Evolutionary conservation across 768 basidiomycete species (phyloP).

Genomic region (Agrocybe praecox): DNA sequence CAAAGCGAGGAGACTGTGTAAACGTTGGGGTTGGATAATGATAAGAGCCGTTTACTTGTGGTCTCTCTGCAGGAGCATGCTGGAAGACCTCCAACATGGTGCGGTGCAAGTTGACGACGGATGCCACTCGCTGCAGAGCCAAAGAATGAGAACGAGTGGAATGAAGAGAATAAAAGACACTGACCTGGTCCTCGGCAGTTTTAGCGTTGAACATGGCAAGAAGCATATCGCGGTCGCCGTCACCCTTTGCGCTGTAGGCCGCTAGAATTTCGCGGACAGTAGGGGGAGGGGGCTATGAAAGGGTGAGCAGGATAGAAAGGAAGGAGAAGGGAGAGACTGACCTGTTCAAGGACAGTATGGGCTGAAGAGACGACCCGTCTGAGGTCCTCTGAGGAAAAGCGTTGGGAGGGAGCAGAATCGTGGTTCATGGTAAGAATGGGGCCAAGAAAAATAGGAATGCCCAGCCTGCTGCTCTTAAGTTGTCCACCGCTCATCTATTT

Average conservation of each 20-base stretch:
- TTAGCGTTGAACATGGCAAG: constrained; percentile 92
- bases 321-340: constrained; percentile 21
- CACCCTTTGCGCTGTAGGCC: constrained; percentile 84
- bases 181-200: constrained; percentile 93
- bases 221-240: constrained; percentile 91
- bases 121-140: constrained; percentile 62
- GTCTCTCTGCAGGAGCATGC: constrained; percentile 22
- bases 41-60: constrained; percentile 33
- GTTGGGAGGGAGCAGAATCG: constrained; percentile 28
- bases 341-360: constrained; percentile 45
- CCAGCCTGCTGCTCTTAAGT: constrained; percentile 47
- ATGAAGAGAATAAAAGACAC: constrained; percentile 20
- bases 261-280: constrained; percentile 83
- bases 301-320: constrained; percentile 16
- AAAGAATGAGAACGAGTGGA: constrained; percentile 9
- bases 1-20: constrained; percentile 35
- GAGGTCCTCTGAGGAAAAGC: constrained; percentile 34
- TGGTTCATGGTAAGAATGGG: constrained; percentile 40
- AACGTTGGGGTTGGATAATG: constrained; percentile 40
- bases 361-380: constrained; percentile 40
- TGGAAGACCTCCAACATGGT: constrained; percentile 68
- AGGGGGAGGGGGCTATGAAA: constrained; percentile 70
- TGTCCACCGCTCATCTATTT: constrained; percentile 44
- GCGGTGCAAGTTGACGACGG: constrained; percentile 68
- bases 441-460: constrained; percentile 41